Conservation (phyloP, 2,329 filamentous ascomycete genomes). For the Phialophora chinensis region DNA sequence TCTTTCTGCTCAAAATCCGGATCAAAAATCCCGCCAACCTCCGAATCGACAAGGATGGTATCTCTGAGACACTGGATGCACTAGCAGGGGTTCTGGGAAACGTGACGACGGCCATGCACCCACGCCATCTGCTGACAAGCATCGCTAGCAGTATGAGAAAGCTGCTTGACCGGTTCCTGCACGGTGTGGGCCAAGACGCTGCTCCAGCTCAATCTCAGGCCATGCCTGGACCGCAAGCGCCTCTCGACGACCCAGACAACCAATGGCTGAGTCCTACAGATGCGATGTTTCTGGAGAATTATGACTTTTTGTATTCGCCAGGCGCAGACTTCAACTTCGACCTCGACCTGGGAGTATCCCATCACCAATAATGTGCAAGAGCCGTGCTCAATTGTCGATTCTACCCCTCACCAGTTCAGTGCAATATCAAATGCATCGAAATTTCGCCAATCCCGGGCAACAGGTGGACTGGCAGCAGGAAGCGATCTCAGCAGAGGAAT, state of each 20-base stretch:
- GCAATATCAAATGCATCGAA: slow-evolving; percentile 50
- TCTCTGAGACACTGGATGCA: slow-evolving; percentile 38
- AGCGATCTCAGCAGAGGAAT: slow-evolving; percentile 48
- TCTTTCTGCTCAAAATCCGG: slow-evolving; percentile 52
- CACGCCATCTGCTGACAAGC: slow-evolving; percentile 41
- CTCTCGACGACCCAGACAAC: slow-evolving; percentile 24
- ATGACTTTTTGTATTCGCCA: slow-evolving; percentile 43
- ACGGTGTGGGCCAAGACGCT: slow-evolving; percentile 2
- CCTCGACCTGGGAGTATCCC: slow-evolving; percentile 35
- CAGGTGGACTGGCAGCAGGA: slow-evolving; percentile 28
- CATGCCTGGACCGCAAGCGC: slow-evolving; percentile 19
- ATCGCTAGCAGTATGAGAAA: slow-evolving; percentile 41
- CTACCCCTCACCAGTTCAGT: slow-evolving; percentile 43
- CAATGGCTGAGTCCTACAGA: slow-evolving; percentile 37
- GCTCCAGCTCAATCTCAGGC: slow-evolving; percentile 4
- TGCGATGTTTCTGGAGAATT: slow-evolving; percentile 38
- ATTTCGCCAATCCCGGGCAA: slow-evolving; percentile 45
- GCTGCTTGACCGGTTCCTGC: slow-evolving; percentile 38
- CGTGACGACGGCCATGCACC: slow-evolving; percentile 42
- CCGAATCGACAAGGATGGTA: slow-evolving; percentile 41
- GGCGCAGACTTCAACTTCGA: slow-evolving; percentile 44
- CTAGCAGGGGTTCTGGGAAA: slow-evolving; percentile 37
- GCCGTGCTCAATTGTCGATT: not conserved
- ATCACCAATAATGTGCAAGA: slow-evolving; percentile 8
- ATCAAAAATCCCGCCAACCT: slow-evolving; percentile 44